Evolutionary conservation across 306 rosid genomes (phyloP), one percentile per base, ranked within the genome.

Genomic region (Malus sylvestris): DNA sequence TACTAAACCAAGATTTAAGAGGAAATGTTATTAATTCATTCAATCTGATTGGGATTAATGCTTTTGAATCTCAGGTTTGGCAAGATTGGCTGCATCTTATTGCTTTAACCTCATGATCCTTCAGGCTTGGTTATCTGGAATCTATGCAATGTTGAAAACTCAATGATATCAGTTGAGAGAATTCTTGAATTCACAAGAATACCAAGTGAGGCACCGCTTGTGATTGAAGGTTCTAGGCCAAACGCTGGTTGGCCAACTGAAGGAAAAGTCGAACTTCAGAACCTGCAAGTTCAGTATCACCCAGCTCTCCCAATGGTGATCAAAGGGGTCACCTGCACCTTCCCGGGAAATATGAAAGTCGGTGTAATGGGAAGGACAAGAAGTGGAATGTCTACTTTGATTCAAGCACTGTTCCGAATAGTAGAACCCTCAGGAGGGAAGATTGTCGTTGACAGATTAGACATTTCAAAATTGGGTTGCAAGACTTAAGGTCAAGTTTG

Each of bases 121-220:
- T 30, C 98, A 93, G 67, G 93, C 95, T 55, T 93, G 98, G 98
- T 93, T 89, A 91, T 91, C 79, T 93, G 95, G 95, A 93, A 93
- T 69, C 79, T 89, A n/a, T 93, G 95, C 87, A 93, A 93, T 63
- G 98, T 93, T 6, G 98, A 93, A 69, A 91, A 93, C 90, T 89
- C 89, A 80, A 93, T 93, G 98, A 91, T 93, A 73, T 93, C 98
- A 32, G 93, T 93, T 18, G 93, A 93, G 83, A 86, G 96, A 84
- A 86, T 93, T 82, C 83, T 93, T 46, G 96, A 93, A 20, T 93
- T 87, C 80, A 89, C 91, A 5, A 81, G 67, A 6, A 77, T 91
- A 69, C 88, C 90, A 49, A 83, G 93, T 61, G 98, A 93, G 81
- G 98, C 96, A 0, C 95, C 95, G 12, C 73, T 85, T 40, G 80